Evolutionary conservation across 1,139 yeast genomes (phyloP), one percentile per base, ranked within the genome.

Genomic region (Starmera stellimalicola): DNA sequence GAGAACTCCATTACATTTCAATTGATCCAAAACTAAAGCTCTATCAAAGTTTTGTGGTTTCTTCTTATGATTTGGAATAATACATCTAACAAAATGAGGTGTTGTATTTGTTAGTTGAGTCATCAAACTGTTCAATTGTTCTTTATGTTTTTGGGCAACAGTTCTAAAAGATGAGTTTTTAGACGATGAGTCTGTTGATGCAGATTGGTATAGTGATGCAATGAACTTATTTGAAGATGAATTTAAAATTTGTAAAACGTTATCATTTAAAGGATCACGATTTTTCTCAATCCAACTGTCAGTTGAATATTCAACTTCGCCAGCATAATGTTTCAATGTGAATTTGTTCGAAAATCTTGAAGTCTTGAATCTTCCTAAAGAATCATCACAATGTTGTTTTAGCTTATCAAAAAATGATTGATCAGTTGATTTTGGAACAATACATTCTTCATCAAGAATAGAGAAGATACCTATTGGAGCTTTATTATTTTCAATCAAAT

Each of bases 1-100:
- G 33, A 93, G 62, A 11, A 93, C 99, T 69, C 99, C 99, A 54
- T 93, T 93, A 54, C 97, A 93, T 41, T 96, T 69, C 40, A 93
- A 66, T 58, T 93, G 99, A 39, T 83, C 91, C 33, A 91, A 63
- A 4, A 93, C 95, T 27, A 93, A 62, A 20, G 60, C 62, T 48
- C 81, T 84, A 48, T 87, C 88, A 50, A 91, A 81, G 32, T 67
- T 63, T 31, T 71, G 73, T 0, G 96, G 77, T 38, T 66, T 67
- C 52, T 91, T 88, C 26, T 70, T 65, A 42, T 75, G 74, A 50
- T 93, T 93, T 7, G 99, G 99, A 32, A 93, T 64, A 36, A 93
- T 93, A 56, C 99, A 93, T 48, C 99, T 72, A 19, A 93, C 96
- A 54, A 93, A 93, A 55, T 91, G 98, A 3, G 99, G 98, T 50